Base-by-base conservation (phyloP, 768 basidiomycete genomes). In the Trametes elegans region DNA sequence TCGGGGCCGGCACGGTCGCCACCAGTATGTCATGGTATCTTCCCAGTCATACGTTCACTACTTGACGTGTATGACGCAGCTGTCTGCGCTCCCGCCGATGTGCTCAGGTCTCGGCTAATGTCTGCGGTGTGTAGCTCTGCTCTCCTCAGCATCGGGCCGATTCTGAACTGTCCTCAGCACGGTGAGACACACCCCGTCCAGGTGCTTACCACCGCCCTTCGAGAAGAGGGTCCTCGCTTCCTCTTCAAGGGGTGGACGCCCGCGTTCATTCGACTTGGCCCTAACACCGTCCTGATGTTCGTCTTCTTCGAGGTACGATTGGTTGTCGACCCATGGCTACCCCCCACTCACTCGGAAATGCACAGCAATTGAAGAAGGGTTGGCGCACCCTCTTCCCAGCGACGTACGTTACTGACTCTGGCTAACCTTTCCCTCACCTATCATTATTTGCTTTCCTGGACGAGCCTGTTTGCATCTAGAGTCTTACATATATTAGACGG, bases 241-340 rank as follows among this genome's bases (percentile, higher is more conserved):
- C 73, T 93, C 49, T 89, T 93, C 71, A 92, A 89, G 68, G 91
- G 91, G 29, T 93, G 91, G 91, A 88, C 88, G 16, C 91, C 91
- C 2, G 88, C 91, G 7, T 93, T 91, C 71, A 82, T 88, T 62
- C 84, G 91, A 43, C 71, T 93, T 38, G 90, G 86, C 26, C 90
- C 90, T 1, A 91, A 92, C 66, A 93, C 91, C 1, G 77, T 93
- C 29, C 73, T 93, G 5, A 79, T 93, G 71, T 93, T 91, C 69
- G 85, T 93, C 43, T 90, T 91, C 71, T 86, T 87, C 59, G 90
- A 93, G 75, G 89, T 87, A 60, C 44, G 74, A 50, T n/a, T 29
- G 21, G 14, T 36, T 28, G 23, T 55, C 26, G 52, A 21, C 0
- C 28, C 24, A 3, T 18, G 11, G 39, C 31, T 26, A 35, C 39